Percentiles rank a stretch among this genome's conserved stretches.
Conservation (phyloP, 2,329 filamentous ascomycete genomes). For the Botrytis elliptica region DNA sequence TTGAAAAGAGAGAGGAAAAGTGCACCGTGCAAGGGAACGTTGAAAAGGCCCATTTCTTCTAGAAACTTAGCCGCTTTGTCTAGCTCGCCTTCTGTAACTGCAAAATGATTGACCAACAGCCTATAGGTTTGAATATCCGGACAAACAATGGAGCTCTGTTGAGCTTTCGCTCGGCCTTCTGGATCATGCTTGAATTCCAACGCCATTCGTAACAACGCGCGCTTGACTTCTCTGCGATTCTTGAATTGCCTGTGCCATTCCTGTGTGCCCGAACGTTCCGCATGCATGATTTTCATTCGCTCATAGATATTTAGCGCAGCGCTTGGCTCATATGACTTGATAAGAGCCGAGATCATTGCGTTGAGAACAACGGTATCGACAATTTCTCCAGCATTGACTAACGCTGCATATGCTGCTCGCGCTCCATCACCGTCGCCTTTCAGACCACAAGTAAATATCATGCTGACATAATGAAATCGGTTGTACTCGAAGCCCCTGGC, state of each 20-base stretch:
- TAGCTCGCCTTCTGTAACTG: slow-evolving; percentile 67
- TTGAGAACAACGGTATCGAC: slow-evolving; percentile 87
- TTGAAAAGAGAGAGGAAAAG: slow-evolving; percentile 81
- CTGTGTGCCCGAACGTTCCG: slow-evolving; percentile 26
- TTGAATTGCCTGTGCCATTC: slow-evolving; percentile 41
- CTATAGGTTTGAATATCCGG: slow-evolving; percentile 80
- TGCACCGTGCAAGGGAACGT: slow-evolving; percentile 68
- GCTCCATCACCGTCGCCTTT: slow-evolving; percentile 71
- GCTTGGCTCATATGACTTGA: slow-evolving; percentile 71
- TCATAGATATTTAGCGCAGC: slow-evolving; percentile 80
- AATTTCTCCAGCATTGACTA: slow-evolving; percentile 82
- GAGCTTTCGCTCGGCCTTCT: slow-evolving; percentile 52
- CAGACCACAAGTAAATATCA: slow-evolving; percentile 83
- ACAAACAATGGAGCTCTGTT: slow-evolving; percentile 62
- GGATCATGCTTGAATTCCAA: slow-evolving; percentile 55
- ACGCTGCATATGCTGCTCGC: slow-evolving; percentile 73
- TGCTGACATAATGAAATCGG: slow-evolving; percentile 75
- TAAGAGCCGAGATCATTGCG: slow-evolving; percentile 75
- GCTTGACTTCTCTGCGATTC: slow-evolving; percentile 45
- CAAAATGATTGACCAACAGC: slow-evolving; percentile 74
- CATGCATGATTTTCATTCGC: slow-evolving; percentile 66
- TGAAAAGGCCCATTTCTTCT: slow-evolving; percentile 73
- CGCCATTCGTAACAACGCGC: slow-evolving; percentile 58
- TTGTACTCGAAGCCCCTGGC: slow-evolving; percentile 65
- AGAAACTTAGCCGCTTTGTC: slow-evolving; percentile 68